Evolutionary conservation across 805 yeast species (phyloP), one percentile per base, ranked within the genome.

Genomic region (Candida verbasci): DNA sequence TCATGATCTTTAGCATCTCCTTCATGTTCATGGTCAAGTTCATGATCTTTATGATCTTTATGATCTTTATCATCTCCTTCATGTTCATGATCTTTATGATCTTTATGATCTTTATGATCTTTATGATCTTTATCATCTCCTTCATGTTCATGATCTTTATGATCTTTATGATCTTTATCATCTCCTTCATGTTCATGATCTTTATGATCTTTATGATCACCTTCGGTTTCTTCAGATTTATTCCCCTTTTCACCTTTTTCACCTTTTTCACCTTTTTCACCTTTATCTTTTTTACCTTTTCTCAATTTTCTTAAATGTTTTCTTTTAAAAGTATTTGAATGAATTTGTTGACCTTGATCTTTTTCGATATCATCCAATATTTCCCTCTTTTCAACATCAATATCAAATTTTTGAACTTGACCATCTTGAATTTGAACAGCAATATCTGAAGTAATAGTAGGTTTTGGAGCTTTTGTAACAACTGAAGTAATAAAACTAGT

Each of bases 381-480:
- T 16, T 18, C 32, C 12, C 31, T 33, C 10, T 24, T 24, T 9
- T n/a, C 10, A 8, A 6, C 29, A 17, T 34, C 30, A 14, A 16
- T 24, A 26, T 24, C 11, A 17, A 28, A 40, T 23, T 49, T 49
- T 35, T 56, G 62, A 16, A 58, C 47, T 41, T 57, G 62, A 8
- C 63, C 66, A 32, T 56, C 65, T 12, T 39, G 38, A 21, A 55
- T 51, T 38, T 59, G 63, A 26, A 42, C 34, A 16, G 44, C 45
- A 10, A 53, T 40, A 28, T 52, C 53, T 9, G 41, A 45, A 8
- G 51, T 38, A 22, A 39, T 47, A 6, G 58, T 53, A 1, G 58
- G 51, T 34, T 49, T 52, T 8, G 57, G 52, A 17, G 52, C 56
- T 3, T 45, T 31, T 14, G 52, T 43, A 29, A 35, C 31, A 12